phyloP scores from a whole-genome alignment of 345 rosid species.

The Melaleuca alternifolia region DNA sequence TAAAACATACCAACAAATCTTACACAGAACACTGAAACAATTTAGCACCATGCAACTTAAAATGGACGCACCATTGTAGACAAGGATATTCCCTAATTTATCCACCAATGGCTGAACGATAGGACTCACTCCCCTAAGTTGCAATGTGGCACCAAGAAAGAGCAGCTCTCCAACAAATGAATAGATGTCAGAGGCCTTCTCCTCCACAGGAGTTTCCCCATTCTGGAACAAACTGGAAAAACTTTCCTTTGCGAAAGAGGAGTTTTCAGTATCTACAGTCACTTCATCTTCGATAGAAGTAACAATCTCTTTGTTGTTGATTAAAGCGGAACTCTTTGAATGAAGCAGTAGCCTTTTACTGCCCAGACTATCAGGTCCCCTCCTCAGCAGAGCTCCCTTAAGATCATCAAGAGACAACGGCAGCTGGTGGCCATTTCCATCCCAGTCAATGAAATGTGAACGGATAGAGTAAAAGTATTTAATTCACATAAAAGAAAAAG shows the following conservation, averaged over 20 bases:
- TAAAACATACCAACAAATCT: background rate
- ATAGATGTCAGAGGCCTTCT: background rate
- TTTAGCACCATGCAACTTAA: background rate
- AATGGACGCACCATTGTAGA: constrained; percentile 46
- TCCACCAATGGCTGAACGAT: constrained; percentile 58
- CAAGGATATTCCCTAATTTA: constrained; percentile 44
- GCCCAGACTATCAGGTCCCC: constrained; percentile 76
- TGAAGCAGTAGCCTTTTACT: constrained; percentile 33
- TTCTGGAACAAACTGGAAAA: background rate
- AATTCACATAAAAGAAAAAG: background rate
- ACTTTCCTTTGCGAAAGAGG: background rate
- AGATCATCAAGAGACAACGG: constrained; percentile 36
- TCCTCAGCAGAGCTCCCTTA: constrained; percentile 34
- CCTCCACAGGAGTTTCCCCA: constrained; percentile 5
- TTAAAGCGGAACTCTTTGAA: background rate
- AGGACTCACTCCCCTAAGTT: constrained; percentile 60
- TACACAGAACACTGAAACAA: background rate
- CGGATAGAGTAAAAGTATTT: background rate
- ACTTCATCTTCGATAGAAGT: constrained; percentile 16
- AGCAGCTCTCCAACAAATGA: constrained; percentile 27
- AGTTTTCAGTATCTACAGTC: background rate
- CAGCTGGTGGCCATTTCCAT: background rate
- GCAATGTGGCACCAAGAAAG: constrained; percentile 70
- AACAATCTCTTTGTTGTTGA: constrained; percentile 2
- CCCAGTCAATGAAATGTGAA: background rate